Conservation (phyloP, 306 rosid genomes). For the Notholithocarpus densiflorus region DNA sequence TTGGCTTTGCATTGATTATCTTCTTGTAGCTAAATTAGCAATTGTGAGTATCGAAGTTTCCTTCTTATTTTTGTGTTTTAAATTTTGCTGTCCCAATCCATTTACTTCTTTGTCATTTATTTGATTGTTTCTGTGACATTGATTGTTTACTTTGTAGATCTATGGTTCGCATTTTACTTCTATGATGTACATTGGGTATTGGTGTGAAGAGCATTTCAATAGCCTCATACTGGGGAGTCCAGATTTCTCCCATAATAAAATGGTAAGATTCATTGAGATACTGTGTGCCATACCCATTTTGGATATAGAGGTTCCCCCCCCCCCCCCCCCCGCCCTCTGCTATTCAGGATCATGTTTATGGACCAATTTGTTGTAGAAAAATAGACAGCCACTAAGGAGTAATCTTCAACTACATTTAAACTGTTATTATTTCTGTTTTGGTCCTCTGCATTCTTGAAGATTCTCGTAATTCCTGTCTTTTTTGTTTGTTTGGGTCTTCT, state of each 20-base stretch:
- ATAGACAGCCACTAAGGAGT: no score
- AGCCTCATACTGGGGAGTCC: slow-evolving; percentile 66
- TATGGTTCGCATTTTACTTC: slow-evolving; percentile 81
- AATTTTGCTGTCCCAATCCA: neutral
- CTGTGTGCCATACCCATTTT: no score
- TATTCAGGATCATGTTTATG: no score
- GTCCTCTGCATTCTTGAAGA: neutral
- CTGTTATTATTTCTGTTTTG: neutral
- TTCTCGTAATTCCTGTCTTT: neutral
- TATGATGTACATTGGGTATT: slow-evolving; percentile 81
- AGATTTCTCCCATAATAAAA: slow-evolving; percentile 58
- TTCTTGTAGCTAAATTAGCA: slow-evolving; percentile 74
- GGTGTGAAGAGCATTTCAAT: slow-evolving; percentile 84
- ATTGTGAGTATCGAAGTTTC: slow-evolving; percentile 44
- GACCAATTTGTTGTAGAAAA: no score
- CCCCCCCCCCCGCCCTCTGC: no score
- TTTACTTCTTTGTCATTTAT: neutral
- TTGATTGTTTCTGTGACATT: slow-evolving; percentile 20
- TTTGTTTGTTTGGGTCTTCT: slow-evolving; percentile 15
- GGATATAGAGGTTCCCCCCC: no score
- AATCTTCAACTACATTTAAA: neutral
- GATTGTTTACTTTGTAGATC: neutral
- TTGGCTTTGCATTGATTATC: slow-evolving; percentile 86
- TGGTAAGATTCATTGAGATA: no score
- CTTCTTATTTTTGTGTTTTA: no score